A percentile compares a stretch with the other conserved stretches of the same genome.
These are phyloP conservation scores for Hysterangium stoloniferum DNA, from an alignment of 768 basidiomycete species.

Conservation along the genomic window DNA sequence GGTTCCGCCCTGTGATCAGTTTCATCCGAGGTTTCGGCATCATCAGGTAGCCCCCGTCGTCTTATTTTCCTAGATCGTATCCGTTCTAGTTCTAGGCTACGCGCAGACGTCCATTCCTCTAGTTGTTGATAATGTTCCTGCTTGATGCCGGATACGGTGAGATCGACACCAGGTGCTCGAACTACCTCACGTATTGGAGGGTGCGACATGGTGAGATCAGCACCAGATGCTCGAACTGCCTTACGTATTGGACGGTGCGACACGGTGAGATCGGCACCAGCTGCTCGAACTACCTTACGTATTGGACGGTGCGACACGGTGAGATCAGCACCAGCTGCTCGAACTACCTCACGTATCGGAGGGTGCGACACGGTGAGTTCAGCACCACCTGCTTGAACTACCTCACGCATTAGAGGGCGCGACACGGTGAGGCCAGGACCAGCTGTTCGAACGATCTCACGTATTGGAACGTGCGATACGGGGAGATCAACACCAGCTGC, in stretches of 20 bases:
- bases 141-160: too few relatives aligned
- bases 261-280: not conserved
- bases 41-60: constrained; percentile 15
- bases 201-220: not conserved
- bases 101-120: constrained; percentile 32
- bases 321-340: too few relatives aligned
- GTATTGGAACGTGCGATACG: constrained; percentile 5
- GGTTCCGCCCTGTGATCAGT: not conserved
- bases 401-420: not conserved
- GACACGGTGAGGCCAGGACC: not conserved
- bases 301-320: constrained; percentile 9
- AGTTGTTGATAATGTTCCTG: too few relatives aligned
- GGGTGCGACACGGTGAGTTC: constrained; percentile 2
- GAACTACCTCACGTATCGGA: too few relatives aligned
- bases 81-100: constrained; percentile 27
- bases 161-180: too few relatives aligned
- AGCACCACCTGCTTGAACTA: not conserved
- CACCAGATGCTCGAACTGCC: not conserved
- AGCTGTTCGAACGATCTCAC: constrained; percentile 5
- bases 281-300: constrained; percentile 6
- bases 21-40: not conserved
- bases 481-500: constrained; percentile 41
- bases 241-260: constrained; percentile 1
- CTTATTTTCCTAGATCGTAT: constrained; percentile 26
- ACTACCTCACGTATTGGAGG: too few relatives aligned